phyloP scores from a whole-genome alignment of 176 grass and related monocot genomes.

The Panicum miliaceum region DNA sequence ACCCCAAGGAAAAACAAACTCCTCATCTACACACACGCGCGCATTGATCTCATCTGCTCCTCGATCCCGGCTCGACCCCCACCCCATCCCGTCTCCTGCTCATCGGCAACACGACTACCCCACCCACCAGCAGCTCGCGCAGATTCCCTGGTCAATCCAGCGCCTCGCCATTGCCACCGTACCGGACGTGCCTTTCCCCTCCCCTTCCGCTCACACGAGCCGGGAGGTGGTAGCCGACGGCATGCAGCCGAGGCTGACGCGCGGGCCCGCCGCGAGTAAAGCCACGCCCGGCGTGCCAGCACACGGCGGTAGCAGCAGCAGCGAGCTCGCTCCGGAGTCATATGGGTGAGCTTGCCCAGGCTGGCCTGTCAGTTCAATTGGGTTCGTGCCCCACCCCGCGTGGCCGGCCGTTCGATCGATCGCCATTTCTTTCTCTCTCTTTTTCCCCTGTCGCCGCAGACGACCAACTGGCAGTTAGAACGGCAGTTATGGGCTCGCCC shows the following conservation, averaged over 20 bases:
- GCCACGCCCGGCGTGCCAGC: neutral
- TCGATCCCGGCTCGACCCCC: neutral
- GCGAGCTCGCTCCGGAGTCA: neutral
- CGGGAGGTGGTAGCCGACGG: neutral
- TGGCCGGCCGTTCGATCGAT: neutral
- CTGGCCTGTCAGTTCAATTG: slow-evolving; percentile 50
- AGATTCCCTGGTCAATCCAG: neutral
- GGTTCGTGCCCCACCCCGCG: slow-evolving; percentile 28
- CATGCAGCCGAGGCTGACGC: neutral
- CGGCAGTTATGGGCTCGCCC: slow-evolving; percentile 32
- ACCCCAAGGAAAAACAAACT: neutral
- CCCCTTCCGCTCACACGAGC: neutral
- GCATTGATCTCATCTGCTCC: neutral
- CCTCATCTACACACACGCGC: neutral
- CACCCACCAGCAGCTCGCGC: no score
- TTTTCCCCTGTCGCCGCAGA: neutral
- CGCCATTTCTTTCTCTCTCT: neutral
- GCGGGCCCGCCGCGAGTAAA: slow-evolving; percentile 3
- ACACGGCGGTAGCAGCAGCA: neutral
- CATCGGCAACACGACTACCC: neutral
- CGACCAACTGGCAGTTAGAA: slow-evolving; percentile 33
- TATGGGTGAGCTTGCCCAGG: slow-evolving; percentile 45
- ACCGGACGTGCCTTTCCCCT: neutral
- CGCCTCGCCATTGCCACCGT: neutral
- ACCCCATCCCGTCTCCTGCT: neutral